Evolutionary conservation across 345 rosid species (phyloP).

Genomic region (Bruguiera sexangula): DNA sequence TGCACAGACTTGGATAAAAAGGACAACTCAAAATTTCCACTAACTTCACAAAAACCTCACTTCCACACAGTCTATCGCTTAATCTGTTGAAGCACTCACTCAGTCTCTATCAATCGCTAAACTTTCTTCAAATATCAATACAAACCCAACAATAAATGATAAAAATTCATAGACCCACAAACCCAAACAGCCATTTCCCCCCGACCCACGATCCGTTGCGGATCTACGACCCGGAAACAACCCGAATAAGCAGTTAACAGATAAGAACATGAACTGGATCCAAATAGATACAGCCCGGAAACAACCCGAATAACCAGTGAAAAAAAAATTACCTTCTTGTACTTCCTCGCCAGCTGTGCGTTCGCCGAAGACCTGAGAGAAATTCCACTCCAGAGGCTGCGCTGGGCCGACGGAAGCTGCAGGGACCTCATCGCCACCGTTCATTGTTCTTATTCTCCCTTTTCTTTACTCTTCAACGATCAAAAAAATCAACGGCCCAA

Average conservation of each 20-base stretch:
- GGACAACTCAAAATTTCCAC: constrained; percentile 5
- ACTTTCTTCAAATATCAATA: constrained; percentile 11
- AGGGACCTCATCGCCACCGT: constrained; percentile 53
- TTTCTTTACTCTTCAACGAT: constrained; percentile 12
- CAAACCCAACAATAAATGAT: constrained; percentile 3
- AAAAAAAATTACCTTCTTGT: constrained; percentile 44
- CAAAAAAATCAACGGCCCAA: constrained; percentile 14
- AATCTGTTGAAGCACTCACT: neutral
- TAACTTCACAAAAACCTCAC: constrained; percentile 22
- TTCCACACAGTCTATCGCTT: constrained; percentile 4
- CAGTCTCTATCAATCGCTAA: neutral
- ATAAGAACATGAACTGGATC: constrained; percentile 38
- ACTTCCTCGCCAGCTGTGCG: constrained; percentile 93
- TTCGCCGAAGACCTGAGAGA: constrained; percentile 98
- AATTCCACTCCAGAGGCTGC: constrained; percentile 85
- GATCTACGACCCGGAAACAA: constrained; percentile 50
- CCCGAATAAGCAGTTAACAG: constrained; percentile 22
- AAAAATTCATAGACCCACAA: constrained; percentile 34
- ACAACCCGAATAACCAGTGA: neutral
- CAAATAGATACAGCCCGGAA: constrained; percentile 8
- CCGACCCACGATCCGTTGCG: constrained; percentile 40
- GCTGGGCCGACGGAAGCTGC: constrained; percentile 49
- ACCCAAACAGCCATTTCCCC: constrained; percentile 20
- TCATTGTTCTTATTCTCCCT: constrained; percentile 29
- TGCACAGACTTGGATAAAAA: constrained; percentile 3